These are phyloP conservation scores for Syzygium aromaticum DNA, from an alignment of 345 rosid species.

Conservation along the genomic window DNA sequence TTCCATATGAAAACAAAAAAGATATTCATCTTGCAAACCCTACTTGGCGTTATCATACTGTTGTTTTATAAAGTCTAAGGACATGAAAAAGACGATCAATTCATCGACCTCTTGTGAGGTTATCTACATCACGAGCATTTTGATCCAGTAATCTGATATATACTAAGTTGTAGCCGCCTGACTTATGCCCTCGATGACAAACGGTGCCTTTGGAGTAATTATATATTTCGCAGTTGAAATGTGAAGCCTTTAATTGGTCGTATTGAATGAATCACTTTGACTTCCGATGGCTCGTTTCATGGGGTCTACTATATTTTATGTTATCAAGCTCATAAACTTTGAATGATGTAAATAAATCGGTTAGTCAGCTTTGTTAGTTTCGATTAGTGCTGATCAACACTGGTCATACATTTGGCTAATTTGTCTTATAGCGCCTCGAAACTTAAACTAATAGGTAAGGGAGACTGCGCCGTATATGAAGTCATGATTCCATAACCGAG, in stretches of 20 bases:
- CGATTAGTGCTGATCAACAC: neutral
- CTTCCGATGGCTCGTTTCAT: neutral
- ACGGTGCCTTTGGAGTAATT: neutral
- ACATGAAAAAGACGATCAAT: neutral
- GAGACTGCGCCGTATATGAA: neutral
- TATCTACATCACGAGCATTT: neutral
- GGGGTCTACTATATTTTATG: neutral
- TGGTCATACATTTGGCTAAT: neutral
- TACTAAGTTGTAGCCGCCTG: neutral
- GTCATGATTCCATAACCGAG: neutral
- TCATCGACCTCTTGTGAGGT: neutral
- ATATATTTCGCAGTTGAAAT: neutral
- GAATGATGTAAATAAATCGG: neutral
- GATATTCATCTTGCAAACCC: neutral
- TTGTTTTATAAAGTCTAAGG: neutral
- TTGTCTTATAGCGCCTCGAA: neutral
- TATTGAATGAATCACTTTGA: neutral
- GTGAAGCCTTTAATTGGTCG: neutral
- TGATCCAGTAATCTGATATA: neutral
- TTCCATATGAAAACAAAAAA: neutral
- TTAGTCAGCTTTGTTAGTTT: neutral
- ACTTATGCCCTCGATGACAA: neutral
- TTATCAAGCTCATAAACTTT: neutral
- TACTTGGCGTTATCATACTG: neutral
- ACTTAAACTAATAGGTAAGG: neutral